phyloP scores from a whole-genome alignment of 148 eudicot species.

The Nepenthes mirabilis region DNA sequence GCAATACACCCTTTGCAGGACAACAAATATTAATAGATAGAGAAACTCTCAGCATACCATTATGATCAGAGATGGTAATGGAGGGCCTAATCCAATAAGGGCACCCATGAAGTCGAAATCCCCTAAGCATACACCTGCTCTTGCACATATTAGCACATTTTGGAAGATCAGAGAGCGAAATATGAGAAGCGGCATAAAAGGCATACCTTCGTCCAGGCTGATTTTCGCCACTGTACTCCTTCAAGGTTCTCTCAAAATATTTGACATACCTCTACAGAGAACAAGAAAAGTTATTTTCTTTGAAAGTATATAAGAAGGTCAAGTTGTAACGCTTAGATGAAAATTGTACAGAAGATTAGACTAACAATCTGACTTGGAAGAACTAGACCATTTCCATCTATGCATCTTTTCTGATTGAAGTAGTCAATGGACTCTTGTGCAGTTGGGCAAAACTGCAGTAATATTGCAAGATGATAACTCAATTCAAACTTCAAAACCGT shows the following conservation, averaged over 20 bases:
- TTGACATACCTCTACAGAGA: conserved; percentile 71
- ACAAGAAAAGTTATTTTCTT: conserved; percentile 4
- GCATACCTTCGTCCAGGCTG: conserved; percentile 75
- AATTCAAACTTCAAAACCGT: conserved; percentile 4
- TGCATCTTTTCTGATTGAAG: conserved; percentile 85
- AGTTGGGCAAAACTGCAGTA: conserved; percentile 74
- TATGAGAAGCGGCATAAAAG: conserved; percentile 3
- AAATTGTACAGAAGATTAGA: conserved; percentile 10
- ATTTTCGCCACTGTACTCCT: conserved; percentile 42
- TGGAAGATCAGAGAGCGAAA: not conserved
- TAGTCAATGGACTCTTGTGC: conserved; percentile 77
- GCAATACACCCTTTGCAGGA: not conserved
- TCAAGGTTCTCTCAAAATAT: conserved; percentile 66
- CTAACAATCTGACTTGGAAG: conserved; percentile 94
- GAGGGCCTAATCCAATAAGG: conserved; percentile 98
- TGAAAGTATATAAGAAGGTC: not conserved
- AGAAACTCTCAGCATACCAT: conserved; percentile 6
- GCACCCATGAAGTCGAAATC: conserved; percentile 80
- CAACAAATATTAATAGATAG: not conserved
- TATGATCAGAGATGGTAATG: conserved; percentile 72
- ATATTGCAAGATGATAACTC: conserved; percentile 1
- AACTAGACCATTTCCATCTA: conserved; percentile 84
- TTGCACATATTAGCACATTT: conserved; percentile 14
- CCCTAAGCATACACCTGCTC: conserved; percentile 94
- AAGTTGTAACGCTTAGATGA: not conserved